Conservation (phyloP, 495 filamentous ascomycete species). For the Podospora conica region DNA sequence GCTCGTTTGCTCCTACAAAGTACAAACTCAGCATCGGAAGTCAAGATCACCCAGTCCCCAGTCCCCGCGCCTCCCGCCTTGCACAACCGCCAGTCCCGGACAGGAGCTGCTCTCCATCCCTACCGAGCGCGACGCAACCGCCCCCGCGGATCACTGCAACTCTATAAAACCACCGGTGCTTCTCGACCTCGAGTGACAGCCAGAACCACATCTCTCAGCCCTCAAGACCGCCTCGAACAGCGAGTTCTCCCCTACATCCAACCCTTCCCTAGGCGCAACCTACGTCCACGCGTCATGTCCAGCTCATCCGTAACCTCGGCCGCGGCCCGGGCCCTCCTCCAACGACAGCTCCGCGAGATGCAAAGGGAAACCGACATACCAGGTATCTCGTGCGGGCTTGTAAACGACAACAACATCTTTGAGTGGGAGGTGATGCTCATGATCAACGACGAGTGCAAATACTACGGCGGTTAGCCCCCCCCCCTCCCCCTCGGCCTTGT, state of each 20-base stretch:
- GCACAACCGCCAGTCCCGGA: neutral
- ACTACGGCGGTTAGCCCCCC: constrained; percentile 67
- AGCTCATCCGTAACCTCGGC: constrained; percentile 26
- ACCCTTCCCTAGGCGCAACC: neutral
- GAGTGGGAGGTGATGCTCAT: constrained; percentile 99
- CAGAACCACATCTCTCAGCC: neutral
- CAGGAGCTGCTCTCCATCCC: neutral
- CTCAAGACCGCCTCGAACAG: neutral
- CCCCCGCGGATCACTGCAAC: neutral
- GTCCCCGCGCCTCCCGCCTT: neutral
- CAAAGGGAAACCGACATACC: constrained; percentile 85
- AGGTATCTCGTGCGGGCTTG: constrained; percentile 86
- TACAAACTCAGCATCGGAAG: neutral
- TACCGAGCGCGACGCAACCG: neutral
- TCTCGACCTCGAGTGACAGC: neutral
- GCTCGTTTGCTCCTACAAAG: neutral
- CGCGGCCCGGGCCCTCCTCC: constrained; percentile 66
- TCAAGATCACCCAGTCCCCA: neutral
- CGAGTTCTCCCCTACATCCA: neutral
- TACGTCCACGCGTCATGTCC: constrained; percentile 16
- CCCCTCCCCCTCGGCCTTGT: neutral
- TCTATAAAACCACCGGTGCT: neutral
- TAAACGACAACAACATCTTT: constrained; percentile 83
- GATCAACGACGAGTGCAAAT: constrained; percentile 93
- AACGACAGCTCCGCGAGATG: constrained; percentile 87